phyloP scores from a whole-genome alignment of 2,329 filamentous ascomycete genomes.

The Diplocarpon mali region DNA sequence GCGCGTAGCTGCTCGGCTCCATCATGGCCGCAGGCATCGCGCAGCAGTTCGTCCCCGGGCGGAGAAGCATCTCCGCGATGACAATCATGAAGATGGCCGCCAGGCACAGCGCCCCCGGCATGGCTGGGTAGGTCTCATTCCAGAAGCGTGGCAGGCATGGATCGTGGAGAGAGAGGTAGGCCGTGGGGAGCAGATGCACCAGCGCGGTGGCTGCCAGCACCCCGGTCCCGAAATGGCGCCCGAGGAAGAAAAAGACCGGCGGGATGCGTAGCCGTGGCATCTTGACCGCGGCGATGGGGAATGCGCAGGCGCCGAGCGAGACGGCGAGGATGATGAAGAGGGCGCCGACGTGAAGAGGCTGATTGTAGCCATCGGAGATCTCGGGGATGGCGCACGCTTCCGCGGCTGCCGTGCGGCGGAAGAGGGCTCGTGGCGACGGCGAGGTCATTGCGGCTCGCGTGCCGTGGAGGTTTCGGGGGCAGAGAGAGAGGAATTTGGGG shows the following conservation, averaged over 20 bases:
- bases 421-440: background rate
- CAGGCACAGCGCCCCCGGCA: constrained; percentile 3
- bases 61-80: constrained; percentile 1
- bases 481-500: too few relatives aligned
- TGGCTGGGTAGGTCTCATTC: constrained; percentile 4
- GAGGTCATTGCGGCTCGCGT: background rate
- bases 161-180: constrained; percentile 48
- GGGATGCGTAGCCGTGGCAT: background rate
- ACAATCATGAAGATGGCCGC: constrained; percentile 5
- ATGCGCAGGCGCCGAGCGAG: constrained; percentile 2
- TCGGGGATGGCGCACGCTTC: background rate
- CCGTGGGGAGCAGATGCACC: constrained; percentile 53
- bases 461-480: too few relatives aligned
- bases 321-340: constrained; percentile 5
- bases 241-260: background rate
- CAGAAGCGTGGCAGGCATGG: constrained; percentile 23
- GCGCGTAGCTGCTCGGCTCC: background rate
- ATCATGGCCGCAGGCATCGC: constrained; percentile 2
- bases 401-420: background rate
- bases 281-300: constrained; percentile 1
- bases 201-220: constrained; percentile 77
- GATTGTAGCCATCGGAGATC: constrained; percentile 2
- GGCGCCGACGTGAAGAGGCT: constrained; percentile 3
- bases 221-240: constrained; percentile 54
- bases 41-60: constrained; percentile 5